Evolutionary conservation across 2,329 filamentous ascomycete species (phyloP), one percentile per base, ranked within the genome.

Genomic region (Trichophyton equinum): DNA sequence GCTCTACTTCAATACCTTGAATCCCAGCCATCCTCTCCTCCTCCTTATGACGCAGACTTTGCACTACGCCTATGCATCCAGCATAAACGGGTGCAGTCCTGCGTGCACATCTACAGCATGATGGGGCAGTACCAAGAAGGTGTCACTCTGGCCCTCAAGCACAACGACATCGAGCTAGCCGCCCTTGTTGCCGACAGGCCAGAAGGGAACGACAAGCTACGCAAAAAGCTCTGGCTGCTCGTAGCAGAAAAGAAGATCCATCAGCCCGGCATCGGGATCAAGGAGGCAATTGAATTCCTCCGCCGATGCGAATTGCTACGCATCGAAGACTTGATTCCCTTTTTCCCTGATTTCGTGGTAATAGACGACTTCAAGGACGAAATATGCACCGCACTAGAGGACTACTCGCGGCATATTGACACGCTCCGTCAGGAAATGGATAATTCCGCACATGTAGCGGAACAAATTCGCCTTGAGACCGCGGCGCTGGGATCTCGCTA

Each of bases 281-380:
- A 90, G 75, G 82, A 87, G 36, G 94, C 94, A 1, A 95, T 99
- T 66, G 89, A 95, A 64, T 96, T 99, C 70, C 81, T 97, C 11
- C 89, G 90, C 67, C 86, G 90, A 8, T 96, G 92, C 72, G 91
- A 96, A 63, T 80, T 97, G 11, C 82, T 99, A 57, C 87, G 88
- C 64, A 99, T 99, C 65, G 94, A 99, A 75, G 94, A 99, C 69
- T 77, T 99, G 33, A 97, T 99, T 46, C 94, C 94, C 0, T 96
- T 99, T 78, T 99, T 99, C 76, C 94, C 94, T 0, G 94, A 99
- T 72, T 99, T 99, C 71, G 91, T 97, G 25, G 88, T 97, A 58
- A 97, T 99, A 64, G 94, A 99, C 71, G 94, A 97, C 73, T 99
- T 99, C 81, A 96, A 97, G 71, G 91, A 97, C 65, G 94, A 99